Evolutionary conservation across 768 basidiomycete species (phyloP).

Genomic region (Boletus barrowsii): DNA sequence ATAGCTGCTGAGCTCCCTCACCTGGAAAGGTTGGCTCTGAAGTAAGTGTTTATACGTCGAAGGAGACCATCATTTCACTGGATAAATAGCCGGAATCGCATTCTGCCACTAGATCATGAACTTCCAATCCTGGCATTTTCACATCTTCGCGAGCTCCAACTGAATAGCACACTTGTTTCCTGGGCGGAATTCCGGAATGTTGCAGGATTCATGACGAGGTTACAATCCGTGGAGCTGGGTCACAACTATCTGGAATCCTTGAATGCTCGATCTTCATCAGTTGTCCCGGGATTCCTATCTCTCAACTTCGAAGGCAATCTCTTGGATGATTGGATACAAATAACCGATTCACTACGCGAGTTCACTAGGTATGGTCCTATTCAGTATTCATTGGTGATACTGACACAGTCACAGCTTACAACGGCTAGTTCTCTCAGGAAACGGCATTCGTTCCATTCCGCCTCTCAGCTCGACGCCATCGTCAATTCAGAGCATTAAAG

Average conservation of each 20-base stretch:
- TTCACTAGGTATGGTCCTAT: conserved; percentile 42
- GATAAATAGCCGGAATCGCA: conserved; percentile 60
- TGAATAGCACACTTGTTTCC: conserved; percentile 68
- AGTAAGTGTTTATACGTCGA: conserved; percentile 53
- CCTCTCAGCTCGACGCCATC: conserved; percentile 10
- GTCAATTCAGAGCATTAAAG: conserved; percentile 41
- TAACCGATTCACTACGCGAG: conserved; percentile 41
- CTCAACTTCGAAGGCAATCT: conserved; percentile 74
- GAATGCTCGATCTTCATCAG: conserved; percentile 7
- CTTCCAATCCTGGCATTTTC: conserved; percentile 44
- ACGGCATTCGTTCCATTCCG: conserved; percentile 53
- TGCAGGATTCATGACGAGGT: conserved; percentile 49
- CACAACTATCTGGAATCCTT: conserved; percentile 56
- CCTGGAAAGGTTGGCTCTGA: conserved; percentile 68
- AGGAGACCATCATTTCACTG: conserved; percentile 15
- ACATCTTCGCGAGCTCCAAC: conserved; percentile 59
- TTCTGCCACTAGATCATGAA: conserved; percentile 40
- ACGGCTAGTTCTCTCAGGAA: conserved; percentile 65
- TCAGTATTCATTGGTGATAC: background rate
- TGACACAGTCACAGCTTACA: conserved; percentile 43
- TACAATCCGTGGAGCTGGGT: conserved; percentile 63
- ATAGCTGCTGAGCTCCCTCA: conserved; percentile 61
- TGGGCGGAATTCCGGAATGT: conserved; percentile 67
- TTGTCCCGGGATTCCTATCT: conserved; percentile 36
- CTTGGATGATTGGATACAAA: conserved; percentile 53